Percentiles rank a stretch among this genome's conserved stretches.
These are phyloP conservation scores for Sugiyamaella japonica DNA, from an alignment of 1,139 yeast genomes.

Conservation along the genomic window DNA sequence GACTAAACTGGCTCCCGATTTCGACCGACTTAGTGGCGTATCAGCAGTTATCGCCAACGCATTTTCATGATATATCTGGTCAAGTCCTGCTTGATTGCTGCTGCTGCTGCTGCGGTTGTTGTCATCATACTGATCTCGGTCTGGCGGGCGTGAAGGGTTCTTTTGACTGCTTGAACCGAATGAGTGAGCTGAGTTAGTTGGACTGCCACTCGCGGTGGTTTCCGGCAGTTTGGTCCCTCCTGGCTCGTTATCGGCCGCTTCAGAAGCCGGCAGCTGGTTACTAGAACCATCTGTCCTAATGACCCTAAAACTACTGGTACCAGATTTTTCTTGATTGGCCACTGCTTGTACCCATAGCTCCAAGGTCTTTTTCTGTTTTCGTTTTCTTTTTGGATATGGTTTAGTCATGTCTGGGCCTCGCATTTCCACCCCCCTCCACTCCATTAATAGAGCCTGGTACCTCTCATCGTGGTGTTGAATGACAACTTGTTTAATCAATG, in stretches of 20 bases:
- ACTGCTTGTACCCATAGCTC: conserved; percentile 6
- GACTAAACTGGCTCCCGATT: conserved; percentile 6
- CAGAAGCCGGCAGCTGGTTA: too few species aligned
- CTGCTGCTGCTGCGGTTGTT: not conserved
- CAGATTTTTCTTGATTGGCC: not conserved
- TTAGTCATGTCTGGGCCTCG: conserved; percentile 13
- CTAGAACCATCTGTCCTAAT: not conserved
- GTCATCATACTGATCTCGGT: not conserved
- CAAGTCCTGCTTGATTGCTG: not conserved
- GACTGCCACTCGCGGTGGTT: not conserved
- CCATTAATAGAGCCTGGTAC: not conserved
- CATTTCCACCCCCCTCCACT: conserved; percentile 10
- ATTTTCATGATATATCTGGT: not conserved
- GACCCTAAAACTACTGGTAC: not conserved
- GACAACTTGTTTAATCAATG: conserved; percentile 12
- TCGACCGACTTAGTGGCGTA: not conserved
- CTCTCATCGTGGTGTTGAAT: conserved; percentile 4
- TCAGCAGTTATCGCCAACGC: conserved; percentile 7
- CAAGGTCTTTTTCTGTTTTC: conserved; percentile 12
- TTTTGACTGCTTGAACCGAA: too few species aligned
- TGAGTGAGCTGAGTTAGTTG: not conserved
- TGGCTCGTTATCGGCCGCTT: not conserved
- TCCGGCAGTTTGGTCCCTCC: not conserved
- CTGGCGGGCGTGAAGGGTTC: not conserved
- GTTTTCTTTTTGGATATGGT: not conserved